A percentile compares a stretch with the other conserved stretches of the same genome.
These are phyloP conservation scores for Aspergillus hiratsukae DNA, from an alignment of 2,329 filamentous ascomycete species.

Conservation along the genomic window DNA sequence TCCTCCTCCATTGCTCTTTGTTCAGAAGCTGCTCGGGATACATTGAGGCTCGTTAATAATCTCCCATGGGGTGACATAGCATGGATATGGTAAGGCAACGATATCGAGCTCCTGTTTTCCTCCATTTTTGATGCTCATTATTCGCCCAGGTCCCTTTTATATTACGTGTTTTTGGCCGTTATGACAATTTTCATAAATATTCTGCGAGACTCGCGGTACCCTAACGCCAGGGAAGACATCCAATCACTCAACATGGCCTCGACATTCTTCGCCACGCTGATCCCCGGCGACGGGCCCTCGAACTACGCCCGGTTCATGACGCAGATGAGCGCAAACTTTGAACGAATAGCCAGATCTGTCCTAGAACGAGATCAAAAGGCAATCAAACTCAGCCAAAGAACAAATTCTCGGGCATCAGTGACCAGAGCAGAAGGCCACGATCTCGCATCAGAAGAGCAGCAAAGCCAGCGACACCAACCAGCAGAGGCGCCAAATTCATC, in stretches of 20 bases:
- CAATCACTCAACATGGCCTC: conserved; percentile 84
- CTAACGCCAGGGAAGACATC: conserved; percentile 75
- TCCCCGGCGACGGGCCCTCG: conserved; percentile 70
- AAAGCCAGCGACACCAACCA: neutral
- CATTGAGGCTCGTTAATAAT: conserved; percentile 86
- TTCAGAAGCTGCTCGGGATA: conserved; percentile 82
- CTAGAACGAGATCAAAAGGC: conserved; percentile 86
- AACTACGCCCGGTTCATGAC: conserved; percentile 88
- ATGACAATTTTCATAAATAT: conserved; percentile 93
- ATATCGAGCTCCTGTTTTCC: neutral
- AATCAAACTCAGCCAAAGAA: conserved; percentile 24
- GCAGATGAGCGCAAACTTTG: conserved; percentile 82
- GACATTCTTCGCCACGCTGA: conserved; percentile 78
- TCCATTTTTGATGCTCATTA: neutral
- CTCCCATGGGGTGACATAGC: conserved; percentile 89
- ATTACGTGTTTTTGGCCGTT: conserved; percentile 88
- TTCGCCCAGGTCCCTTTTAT: conserved; percentile 66
- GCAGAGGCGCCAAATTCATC: neutral
- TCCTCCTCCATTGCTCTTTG: conserved; percentile 84
- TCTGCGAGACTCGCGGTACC: conserved; percentile 80
- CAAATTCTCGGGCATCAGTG: conserved; percentile 16
- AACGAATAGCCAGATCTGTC: conserved; percentile 80
- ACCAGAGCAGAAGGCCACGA: conserved; percentile 9
- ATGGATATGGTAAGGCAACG: conserved; percentile 73
- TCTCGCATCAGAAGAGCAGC: neutral